Conservation (phyloP, 441 rosid genomes). For the Pelargonium hybrid region DNA sequence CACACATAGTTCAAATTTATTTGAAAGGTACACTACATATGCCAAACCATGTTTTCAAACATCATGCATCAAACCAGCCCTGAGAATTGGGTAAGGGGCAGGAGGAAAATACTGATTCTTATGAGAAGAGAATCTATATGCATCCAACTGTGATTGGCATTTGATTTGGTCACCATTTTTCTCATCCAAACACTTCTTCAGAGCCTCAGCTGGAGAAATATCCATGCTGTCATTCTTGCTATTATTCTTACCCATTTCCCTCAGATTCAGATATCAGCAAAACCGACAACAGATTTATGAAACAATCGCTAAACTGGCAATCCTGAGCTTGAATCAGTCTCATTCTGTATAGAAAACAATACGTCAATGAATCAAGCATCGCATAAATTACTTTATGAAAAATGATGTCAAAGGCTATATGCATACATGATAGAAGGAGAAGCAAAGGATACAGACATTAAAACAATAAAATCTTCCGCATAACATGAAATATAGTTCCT, state of each 20-base stretch:
- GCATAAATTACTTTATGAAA: too few species aligned
- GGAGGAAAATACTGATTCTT: background rate
- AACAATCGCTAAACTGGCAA: too few species aligned
- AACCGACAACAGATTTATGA: too few species aligned
- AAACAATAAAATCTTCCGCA: too few species aligned
- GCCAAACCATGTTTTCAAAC: background rate
- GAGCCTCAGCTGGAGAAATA: background rate
- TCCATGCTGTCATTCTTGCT: background rate
- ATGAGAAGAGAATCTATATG: slow-evolving; percentile 1
- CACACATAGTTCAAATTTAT: background rate
- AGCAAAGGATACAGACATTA: too few species aligned
- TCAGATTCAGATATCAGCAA: background rate
- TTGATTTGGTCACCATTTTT: slow-evolving; percentile 1
- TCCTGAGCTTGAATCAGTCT: too few species aligned
- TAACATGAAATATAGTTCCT: background rate
- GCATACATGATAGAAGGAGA: too few species aligned
- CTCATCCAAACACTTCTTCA: slow-evolving; percentile 7
- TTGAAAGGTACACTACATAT: background rate
- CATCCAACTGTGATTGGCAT: slow-evolving; percentile 5
- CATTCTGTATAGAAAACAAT: too few species aligned
- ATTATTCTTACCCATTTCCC: background rate
- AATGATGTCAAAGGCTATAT: too few species aligned
- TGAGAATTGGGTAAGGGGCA: background rate
- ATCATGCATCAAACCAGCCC: slow-evolving; percentile 7
- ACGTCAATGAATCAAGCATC: too few species aligned